Evolutionary conservation across 1,284 basidiomycete genomes (phyloP).

Genomic region (Phaffia rhodozyma): DNA sequence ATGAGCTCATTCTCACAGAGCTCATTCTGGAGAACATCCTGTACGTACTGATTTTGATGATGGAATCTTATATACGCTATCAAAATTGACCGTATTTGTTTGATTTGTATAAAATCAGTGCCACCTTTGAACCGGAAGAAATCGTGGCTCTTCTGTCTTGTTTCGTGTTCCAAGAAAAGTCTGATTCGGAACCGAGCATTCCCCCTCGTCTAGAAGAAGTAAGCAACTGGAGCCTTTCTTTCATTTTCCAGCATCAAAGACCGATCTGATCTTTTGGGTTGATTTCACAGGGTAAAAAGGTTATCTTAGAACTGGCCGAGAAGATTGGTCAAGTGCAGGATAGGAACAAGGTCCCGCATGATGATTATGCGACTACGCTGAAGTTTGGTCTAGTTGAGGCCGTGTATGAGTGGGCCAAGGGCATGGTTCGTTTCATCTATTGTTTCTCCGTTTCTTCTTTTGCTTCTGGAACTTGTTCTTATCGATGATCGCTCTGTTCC

Average conservation of each 20-base stretch:
- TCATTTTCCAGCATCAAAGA: background rate
- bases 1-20: slow-evolving; percentile 90
- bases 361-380: slow-evolving; percentile 58
- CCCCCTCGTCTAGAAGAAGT: slow-evolving; percentile 58
- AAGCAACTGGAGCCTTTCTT: slow-evolving; percentile 5
- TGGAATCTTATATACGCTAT: too few species aligned
- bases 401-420: slow-evolving; percentile 97
- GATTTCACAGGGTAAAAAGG: slow-evolving; percentile 49
- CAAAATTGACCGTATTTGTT: too few species aligned
- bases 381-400: slow-evolving; percentile 89
- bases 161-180: slow-evolving; percentile 97
- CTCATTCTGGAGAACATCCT: slow-evolving; percentile 92
- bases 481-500: background rate
- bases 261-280: background rate
- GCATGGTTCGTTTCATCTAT: slow-evolving; percentile 58
- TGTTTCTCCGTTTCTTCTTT: background rate
- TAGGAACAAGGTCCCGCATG: slow-evolving; percentile 59
- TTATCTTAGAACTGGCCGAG: slow-evolving; percentile 70
- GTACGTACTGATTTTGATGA: too few species aligned
- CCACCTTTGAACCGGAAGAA: slow-evolving; percentile 82
- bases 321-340: slow-evolving; percentile 69
- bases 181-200: slow-evolving; percentile 69
- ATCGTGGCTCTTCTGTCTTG: slow-evolving; percentile 93
- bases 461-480: background rate
- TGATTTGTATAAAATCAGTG: slow-evolving; percentile 25